A percentile compares a stretch with the other conserved stretches of the same genome.
Evolutionary conservation across 2,329 filamentous ascomycete species (phyloP).

Genomic region (Aspergillus floridensis): DNA sequence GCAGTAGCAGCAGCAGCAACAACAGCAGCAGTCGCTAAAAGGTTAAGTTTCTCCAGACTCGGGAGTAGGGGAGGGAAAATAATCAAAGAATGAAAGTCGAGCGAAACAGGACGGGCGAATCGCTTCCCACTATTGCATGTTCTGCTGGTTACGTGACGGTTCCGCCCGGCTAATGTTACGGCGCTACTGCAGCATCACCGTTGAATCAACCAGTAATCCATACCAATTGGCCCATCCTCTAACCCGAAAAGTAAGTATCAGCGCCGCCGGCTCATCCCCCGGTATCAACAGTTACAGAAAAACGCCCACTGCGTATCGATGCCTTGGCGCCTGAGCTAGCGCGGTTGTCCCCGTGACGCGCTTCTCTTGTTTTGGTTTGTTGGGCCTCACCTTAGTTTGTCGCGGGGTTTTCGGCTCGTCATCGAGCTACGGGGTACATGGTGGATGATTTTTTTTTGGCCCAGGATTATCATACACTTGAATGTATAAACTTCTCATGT

Average conservation of each 20-base stretch:
- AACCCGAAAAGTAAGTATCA: slow-evolving; percentile 2
- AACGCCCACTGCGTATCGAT: slow-evolving; percentile 10
- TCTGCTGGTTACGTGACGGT: slow-evolving; percentile 8
- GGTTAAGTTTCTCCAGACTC: not conserved
- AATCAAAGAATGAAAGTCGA: slow-evolving; percentile 13
- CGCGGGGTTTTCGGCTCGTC: not conserved
- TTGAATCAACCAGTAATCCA: slow-evolving; percentile 5
- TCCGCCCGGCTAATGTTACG: slow-evolving; percentile 7
- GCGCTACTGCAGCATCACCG: slow-evolving; percentile 4
- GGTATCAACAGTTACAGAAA: slow-evolving; percentile 16
- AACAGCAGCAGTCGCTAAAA: not conserved
- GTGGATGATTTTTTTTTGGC: too few species aligned
- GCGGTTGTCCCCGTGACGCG: slow-evolving; percentile 16
- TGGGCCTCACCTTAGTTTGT: not conserved
- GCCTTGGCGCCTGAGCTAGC: slow-evolving; percentile 16
- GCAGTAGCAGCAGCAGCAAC: not conserved
- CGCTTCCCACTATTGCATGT: not conserved
- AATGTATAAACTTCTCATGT: too few species aligned
- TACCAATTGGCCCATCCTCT: not conserved
- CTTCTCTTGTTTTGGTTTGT: not conserved
- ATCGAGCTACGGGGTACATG: too few species aligned
- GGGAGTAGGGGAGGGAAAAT: slow-evolving; percentile 19
- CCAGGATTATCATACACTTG: too few species aligned
- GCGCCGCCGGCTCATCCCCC: slow-evolving; percentile 16
- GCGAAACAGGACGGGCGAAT: slow-evolving; percentile 13